Evolutionary conservation across 257 asterid genomes (phyloP).

Genomic region (Solanum sejunctum): DNA sequence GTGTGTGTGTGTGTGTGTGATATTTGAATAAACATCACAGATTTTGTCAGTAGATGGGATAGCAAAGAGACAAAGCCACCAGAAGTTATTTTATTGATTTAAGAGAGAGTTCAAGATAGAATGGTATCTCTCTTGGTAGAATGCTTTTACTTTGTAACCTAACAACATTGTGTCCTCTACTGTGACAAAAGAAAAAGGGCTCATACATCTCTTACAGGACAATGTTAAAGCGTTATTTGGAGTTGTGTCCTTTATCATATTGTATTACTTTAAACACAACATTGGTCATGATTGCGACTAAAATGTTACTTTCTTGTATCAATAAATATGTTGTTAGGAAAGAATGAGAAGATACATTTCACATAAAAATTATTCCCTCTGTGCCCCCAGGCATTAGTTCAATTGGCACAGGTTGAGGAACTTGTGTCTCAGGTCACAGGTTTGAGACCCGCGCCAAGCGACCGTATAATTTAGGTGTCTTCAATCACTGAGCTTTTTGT

Average conservation of each 20-base stretch:
- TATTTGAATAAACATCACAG: background rate
- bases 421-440: background rate
- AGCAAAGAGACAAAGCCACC: background rate
- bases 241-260: background rate
- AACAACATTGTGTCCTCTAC: background rate
- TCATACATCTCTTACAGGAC: background rate
- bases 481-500: background rate
- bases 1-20: too few relatives aligned
- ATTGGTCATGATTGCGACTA: background rate
- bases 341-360: background rate
- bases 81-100: background rate
- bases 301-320: background rate
- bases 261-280: background rate
- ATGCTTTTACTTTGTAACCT: background rate
- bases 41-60: background rate
- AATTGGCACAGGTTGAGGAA: background rate
- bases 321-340: background rate
- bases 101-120: background rate
- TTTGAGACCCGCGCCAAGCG: background rate
- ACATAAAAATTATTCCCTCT: background rate
- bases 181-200: background rate
- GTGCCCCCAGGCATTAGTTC: background rate
- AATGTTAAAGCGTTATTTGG: background rate
- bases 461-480: background rate
- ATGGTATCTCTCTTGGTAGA: background rate